Conservation (phyloP, 805 yeast genomes). For the Monosporozyma siamensis region DNA sequence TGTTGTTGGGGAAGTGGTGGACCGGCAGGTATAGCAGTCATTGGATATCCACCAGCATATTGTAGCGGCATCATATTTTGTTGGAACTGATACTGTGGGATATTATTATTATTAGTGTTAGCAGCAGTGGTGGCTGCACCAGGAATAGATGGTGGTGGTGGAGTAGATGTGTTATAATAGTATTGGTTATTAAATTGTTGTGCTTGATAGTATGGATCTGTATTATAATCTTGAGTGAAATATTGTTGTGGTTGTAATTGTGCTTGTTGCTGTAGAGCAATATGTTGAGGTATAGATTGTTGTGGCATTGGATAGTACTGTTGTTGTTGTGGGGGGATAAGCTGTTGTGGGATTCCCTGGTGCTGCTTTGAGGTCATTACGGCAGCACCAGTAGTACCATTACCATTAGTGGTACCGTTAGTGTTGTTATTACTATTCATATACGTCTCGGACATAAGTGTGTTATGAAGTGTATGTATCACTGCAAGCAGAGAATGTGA, state of each 20-base stretch:
- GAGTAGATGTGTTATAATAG: conserved; percentile 5
- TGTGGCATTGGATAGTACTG: conserved; percentile 6
- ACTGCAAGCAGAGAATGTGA: too few relatives aligned
- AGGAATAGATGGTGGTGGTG: too few relatives aligned
- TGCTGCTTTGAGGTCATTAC: background rate
- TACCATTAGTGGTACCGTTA: too few relatives aligned
- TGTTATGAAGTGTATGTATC: too few relatives aligned
- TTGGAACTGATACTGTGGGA: conserved; percentile 1
- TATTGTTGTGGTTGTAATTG: conserved; percentile 6
- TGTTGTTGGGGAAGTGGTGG: conserved; percentile 6
- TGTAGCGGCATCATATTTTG: conserved; percentile 1
- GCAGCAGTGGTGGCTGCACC: background rate
- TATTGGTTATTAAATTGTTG: conserved; percentile 1
- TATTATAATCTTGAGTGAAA: background rate
- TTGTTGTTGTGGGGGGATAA: background rate
- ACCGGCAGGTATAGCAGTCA: background rate
- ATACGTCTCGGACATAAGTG: background rate
- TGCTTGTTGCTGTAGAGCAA: conserved; percentile 6
- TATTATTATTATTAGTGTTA: background rate
- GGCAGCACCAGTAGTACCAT: too few relatives aligned
- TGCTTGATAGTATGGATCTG: conserved; percentile 1
- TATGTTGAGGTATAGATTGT: conserved; percentile 8
- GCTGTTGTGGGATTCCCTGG: background rate
- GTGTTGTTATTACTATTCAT: too few relatives aligned
- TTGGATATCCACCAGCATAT: background rate